Base-by-base conservation (phyloP, 129 eudicot genomes). In the Lactuca sativa region DNA sequence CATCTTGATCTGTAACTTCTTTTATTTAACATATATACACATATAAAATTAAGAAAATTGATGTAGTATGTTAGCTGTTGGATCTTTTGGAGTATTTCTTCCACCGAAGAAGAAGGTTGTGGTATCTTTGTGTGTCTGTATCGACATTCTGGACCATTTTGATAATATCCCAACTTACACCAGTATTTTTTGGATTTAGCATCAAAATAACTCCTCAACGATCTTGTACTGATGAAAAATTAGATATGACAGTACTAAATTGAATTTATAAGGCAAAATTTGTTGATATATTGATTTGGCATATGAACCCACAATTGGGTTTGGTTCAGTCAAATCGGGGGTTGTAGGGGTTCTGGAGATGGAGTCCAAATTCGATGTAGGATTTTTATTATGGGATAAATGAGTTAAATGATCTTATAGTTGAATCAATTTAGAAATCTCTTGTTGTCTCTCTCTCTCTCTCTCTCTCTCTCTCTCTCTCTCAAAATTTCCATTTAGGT, bases 91-190 rank as follows among this genome's bases (percentile, higher is more conserved):
- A 93, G 96, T 60, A 93, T 92, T 86, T 93, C 98, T 79, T 84
- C 95, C 72, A 93, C 92, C 6, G 98, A 92, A 70, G 98, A 96
- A 30, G 96, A 96, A 32, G 98, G 98, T 67, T 92, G 96, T 16
- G 96, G 96, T 59, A 86, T 77, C 81, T 93, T 93, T 34, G 96
- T 96, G 71, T 93, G 98, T 78, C 98, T 86, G 62, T 89, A 93
- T 18, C 98, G 93, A 79, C 98, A 93, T 71, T 93, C 98, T 52
- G 96, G 88, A 57, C 98, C 98, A 73, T 93, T 93, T 57, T 96
- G 98, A 80, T 96, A 93, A 76, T 89, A 93, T 70, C 98, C 98
- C 78, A 93, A 74, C 66, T 93, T 93, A 82, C 86, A 93, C 98
- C 98, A 89, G 85, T 77, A 62, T 69, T 52, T 67, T 21, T 48